phyloP scores from a whole-genome alignment of 139 green algal genomes.

The Chlamydomonas eustigma region DNA sequence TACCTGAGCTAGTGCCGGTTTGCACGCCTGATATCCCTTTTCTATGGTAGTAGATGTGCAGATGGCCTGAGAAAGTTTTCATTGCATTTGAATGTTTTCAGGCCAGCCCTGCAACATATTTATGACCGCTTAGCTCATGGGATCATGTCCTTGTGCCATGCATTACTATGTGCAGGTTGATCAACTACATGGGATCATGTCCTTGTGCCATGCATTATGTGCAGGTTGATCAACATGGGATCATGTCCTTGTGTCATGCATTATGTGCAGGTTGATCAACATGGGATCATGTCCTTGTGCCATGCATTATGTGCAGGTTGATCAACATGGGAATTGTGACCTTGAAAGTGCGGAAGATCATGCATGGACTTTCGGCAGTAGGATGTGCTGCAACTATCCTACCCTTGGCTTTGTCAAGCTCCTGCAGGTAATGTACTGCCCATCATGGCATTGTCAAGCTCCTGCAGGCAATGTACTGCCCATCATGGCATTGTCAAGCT shows the following conservation, averaged over 20 bases:
- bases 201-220: neutral
- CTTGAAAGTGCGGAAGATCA: neutral
- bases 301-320: neutral
- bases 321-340: neutral
- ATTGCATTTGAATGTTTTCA: no score
- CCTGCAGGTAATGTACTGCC: neutral
- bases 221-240: neutral
- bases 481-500: neutral
- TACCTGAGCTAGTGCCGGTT: no score
- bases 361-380: neutral
- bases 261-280: neutral
- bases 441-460: neutral
- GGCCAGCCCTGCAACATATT: no score
- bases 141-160: neutral
- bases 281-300: neutral
- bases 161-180: neutral
- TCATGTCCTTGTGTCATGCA: neutral
- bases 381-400: neutral
- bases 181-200: neutral
- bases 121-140: no score
- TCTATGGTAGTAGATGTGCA: no score
- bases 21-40: no score
- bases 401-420: neutral
- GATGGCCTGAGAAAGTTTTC: no score
- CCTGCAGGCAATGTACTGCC: neutral